phyloP scores from a whole-genome alignment of 768 basidiomycete species.

The Saitozyma sp. region DNA sequence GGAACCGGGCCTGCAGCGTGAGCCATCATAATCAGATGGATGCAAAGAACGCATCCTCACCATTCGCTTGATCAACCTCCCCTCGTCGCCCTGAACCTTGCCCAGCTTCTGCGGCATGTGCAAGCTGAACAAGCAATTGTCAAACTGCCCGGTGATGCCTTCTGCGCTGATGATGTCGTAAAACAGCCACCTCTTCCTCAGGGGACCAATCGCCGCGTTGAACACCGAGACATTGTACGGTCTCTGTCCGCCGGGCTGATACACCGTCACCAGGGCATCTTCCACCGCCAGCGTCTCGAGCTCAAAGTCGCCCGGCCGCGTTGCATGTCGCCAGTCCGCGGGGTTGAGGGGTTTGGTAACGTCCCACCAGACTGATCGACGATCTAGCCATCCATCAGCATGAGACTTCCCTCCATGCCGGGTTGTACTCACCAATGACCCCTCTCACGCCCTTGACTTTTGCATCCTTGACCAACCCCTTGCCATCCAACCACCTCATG shows the following conservation, averaged over 20 bases:
- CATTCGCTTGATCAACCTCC: constrained; percentile 83
- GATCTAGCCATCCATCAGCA: constrained; percentile 60
- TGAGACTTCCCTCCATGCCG: not conserved
- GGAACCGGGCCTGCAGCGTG: constrained; percentile 75
- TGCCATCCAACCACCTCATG: constrained; percentile 90
- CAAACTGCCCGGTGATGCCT: constrained; percentile 93
- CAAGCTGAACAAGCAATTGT: constrained; percentile 94
- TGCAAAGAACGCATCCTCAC: constrained; percentile 55
- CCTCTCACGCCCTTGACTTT: constrained; percentile 93
- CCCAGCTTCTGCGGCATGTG: constrained; percentile 85
- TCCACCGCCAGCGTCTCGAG: constrained; percentile 85
- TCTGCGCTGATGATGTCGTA: constrained; percentile 94
- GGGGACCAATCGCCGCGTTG: constrained; percentile 76
- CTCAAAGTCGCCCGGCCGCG: constrained; percentile 82
- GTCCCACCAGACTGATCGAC: constrained; percentile 82
- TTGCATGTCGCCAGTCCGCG: constrained; percentile 71
- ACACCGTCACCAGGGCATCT: constrained; percentile 88
- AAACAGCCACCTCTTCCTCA: constrained; percentile 92
- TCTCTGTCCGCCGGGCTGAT: constrained; percentile 88
- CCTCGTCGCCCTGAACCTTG: constrained; percentile 75
- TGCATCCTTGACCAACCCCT: constrained; percentile 86
- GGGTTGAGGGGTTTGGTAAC: constrained; percentile 78
- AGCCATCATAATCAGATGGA: not conserved
- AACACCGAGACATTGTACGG: constrained; percentile 70
- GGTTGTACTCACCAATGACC: constrained; percentile 67